Base-by-base conservation (phyloP, 2,329 filamentous ascomycete species). In the Sporothrix sp. region DNA sequence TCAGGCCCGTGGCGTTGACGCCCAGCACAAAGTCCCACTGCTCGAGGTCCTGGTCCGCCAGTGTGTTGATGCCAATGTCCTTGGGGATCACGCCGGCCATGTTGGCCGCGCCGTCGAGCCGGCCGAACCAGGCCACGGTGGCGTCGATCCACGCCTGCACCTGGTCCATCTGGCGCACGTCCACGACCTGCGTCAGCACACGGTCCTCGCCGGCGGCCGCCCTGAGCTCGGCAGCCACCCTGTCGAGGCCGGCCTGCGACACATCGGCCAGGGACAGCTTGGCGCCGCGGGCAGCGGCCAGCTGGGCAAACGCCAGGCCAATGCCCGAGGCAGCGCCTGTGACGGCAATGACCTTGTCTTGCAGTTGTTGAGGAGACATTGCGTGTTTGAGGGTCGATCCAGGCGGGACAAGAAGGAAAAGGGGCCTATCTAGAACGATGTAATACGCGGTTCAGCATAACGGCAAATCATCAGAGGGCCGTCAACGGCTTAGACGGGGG, bases 21-120 rank as follows among this genome's bases (percentile, higher is more conserved):
- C 32, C 51, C 21, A 57, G 36, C 20, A 53, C 48, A 28, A 46
- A 42, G 35, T 51, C 53, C 55, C 55, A 57, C 33, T 39, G 58
- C 36, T 48, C 59, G 50, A 37, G 71, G 27, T 71, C 68, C 35
- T 72, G 59, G 13, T 73, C 71, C 3, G 63, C 62, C 18, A 74
- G 61, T 1, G 67, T 57, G 42, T 64, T 61, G 51, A 66, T 54
- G 8, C 67, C 68, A 27, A 52, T 52, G 23, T 52, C 64, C 56
- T 67, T 69, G 35, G 71, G 71, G 54, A 74, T 71, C 36, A 69
- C 59, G 36, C 75, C 74, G 5, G 78, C 78, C 13, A 75, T 67
- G 48, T 81, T 79, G 8, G 72, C 75, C 20, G 75, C 73, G 10
- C 75, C 71, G 57, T 78, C 73, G 7, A 79, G 67, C 49, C 70